Evolutionary conservation across 2,329 filamentous ascomycete species (phyloP).

Genomic region (Neopestalotiopsis clavispora): DNA sequence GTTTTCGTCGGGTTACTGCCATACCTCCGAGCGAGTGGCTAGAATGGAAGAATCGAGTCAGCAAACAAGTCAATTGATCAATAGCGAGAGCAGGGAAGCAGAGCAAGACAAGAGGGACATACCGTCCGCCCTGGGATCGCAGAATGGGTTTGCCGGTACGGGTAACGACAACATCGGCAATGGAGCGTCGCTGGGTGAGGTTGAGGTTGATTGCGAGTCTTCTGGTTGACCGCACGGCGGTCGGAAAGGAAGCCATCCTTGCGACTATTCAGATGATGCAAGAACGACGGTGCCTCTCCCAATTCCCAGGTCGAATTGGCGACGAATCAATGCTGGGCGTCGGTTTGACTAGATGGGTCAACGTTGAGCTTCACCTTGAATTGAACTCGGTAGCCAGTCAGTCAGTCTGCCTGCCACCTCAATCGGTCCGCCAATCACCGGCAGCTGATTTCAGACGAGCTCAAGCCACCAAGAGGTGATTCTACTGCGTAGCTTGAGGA

Average conservation of each 20-base stretch:
- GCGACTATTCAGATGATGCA: constrained; percentile 34
- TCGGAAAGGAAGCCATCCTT: constrained; percentile 62
- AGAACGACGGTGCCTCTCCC: constrained; percentile 36
- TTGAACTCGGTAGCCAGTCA: constrained; percentile 7
- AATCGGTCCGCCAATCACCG: constrained; percentile 21
- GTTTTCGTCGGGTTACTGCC: not conserved
- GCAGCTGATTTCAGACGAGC: constrained; percentile 16
- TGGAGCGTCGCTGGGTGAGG: constrained; percentile 54
- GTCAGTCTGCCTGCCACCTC: not conserved
- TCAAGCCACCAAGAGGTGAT: not conserved
- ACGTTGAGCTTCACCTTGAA: constrained; percentile 18
- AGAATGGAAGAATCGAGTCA: constrained; percentile 23
- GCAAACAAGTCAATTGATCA: constrained; percentile 27
- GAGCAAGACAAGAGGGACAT: constrained; percentile 38
- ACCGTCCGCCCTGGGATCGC: constrained; percentile 88
- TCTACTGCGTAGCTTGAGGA: not conserved
- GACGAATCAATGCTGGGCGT: constrained; percentile 16
- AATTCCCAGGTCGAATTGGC: constrained; percentile 28
- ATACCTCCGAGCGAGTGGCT: constrained; percentile 88
- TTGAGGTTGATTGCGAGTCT: constrained; percentile 51
- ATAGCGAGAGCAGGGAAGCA: not conserved
- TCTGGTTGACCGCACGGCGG: constrained; percentile 59
- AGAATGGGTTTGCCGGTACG: constrained; percentile 96
- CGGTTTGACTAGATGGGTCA: not conserved
- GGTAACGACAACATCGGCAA: constrained; percentile 90